Percentiles rank a stretch among this genome's conserved stretches.
phyloP scores from a whole-genome alignment of 495 filamentous ascomycete genomes.

The Daldinia grandis region DNA sequence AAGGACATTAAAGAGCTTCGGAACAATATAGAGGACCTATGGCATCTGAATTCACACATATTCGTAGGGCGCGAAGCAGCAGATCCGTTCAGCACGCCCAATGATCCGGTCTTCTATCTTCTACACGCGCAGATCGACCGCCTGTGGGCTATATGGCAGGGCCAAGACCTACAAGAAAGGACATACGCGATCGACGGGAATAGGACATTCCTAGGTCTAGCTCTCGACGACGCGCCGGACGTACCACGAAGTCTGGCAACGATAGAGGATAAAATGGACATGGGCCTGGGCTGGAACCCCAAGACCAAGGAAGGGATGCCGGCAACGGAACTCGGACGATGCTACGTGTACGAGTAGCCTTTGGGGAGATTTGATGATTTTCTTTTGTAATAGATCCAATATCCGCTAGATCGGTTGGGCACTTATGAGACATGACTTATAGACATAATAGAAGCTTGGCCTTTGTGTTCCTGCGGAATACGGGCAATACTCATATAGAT shows the following conservation, averaged over 20 bases:
- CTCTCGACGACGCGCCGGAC: constrained; percentile 28
- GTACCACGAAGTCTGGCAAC: constrained; percentile 38
- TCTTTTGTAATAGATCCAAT: constrained; percentile 12
- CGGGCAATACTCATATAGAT: background rate
- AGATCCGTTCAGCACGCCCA: constrained; percentile 65
- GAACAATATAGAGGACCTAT: constrained; percentile 23
- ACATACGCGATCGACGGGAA: constrained; percentile 38
- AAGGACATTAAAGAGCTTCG: constrained; percentile 22
- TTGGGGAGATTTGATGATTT: background rate
- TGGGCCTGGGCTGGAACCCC: constrained; percentile 34
- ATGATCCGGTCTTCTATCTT: constrained; percentile 71
- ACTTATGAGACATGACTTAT: background rate
- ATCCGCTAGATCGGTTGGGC: background rate
- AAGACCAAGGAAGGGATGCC: constrained; percentile 36
- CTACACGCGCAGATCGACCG: constrained; percentile 74
- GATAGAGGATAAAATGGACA: constrained; percentile 39
- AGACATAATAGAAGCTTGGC: background rate
- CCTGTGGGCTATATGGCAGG: constrained; percentile 73
- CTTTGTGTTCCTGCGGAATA: too few relatives aligned
- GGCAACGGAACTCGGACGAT: constrained; percentile 29
- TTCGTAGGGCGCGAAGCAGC: constrained; percentile 37
- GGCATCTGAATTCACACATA: constrained; percentile 39
- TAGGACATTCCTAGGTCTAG: constrained; percentile 34
- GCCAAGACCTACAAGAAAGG: constrained; percentile 40
- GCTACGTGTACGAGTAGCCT: constrained; percentile 34